Conservation (phyloP, 2,329 filamentous ascomycete genomes). For the Nothopassalora personata region DNA sequence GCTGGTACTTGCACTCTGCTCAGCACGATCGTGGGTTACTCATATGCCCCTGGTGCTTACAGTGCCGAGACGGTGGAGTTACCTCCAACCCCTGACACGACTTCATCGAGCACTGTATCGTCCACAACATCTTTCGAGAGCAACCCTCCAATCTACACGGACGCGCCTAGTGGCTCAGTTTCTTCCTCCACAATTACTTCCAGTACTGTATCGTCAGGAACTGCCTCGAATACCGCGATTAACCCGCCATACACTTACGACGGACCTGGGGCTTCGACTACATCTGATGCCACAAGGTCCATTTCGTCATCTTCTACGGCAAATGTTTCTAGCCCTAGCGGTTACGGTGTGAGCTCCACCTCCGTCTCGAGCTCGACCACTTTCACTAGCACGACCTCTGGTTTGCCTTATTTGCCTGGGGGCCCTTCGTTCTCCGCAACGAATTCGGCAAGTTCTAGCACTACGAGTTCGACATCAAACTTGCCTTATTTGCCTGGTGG, state of each 20-base stretch:
- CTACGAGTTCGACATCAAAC: not conserved
- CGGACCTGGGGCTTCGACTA: too few species aligned
- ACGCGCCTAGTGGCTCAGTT: too few species aligned
- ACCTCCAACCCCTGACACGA: not conserved
- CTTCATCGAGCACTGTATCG: not conserved
- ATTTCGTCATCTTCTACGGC: not conserved
- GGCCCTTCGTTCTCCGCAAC: not conserved
- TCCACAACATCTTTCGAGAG: not conserved
- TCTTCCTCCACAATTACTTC: not conserved
- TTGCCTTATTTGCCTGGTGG: not conserved
- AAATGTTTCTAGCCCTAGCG: too few species aligned
- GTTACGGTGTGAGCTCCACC: too few species aligned
- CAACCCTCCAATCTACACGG: not conserved
- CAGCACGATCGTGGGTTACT: not conserved
- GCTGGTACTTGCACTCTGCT: slow-evolving; percentile 3
- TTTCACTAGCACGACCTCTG: too few species aligned
- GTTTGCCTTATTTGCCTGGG: too few species aligned
- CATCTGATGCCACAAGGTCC: not conserved
- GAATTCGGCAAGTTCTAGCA: not conserved
- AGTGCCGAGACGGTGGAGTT: slow-evolving; percentile 1
- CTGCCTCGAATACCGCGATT: not conserved
- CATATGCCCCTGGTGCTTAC: slow-evolving; percentile 1
- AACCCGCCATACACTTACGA: not conserved
- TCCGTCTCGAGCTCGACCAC: too few species aligned
- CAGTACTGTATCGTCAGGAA: not conserved